Evolutionary conservation across 1,284 basidiomycete species (phyloP).

Genomic region (Puccinia brachypodii): DNA sequence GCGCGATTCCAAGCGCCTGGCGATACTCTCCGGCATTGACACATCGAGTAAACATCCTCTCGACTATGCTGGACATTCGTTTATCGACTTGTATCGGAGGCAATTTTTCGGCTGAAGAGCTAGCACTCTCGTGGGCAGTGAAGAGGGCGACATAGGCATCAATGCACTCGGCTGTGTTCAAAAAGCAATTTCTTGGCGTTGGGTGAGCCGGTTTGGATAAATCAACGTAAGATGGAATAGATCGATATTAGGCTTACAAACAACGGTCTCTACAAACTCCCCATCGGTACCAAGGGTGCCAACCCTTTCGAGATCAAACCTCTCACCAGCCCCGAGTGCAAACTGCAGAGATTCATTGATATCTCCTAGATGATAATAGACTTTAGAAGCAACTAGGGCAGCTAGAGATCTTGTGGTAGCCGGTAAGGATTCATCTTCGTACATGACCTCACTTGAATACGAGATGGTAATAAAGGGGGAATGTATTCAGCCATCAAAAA

Average conservation of each 20-base stretch:
- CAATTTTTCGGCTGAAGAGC: conserved; percentile 61
- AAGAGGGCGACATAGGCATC: conserved; percentile 74
- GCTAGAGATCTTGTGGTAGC: conserved; percentile 73
- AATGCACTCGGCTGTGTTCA: conserved; percentile 76
- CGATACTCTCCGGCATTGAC: conserved; percentile 82
- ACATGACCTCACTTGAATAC: conserved; percentile 73
- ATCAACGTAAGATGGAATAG: conserved; percentile 28
- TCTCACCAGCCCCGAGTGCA: conserved; percentile 80
- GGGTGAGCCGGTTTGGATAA: background rate
- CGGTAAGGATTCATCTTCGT: conserved; percentile 72
- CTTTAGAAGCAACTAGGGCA: conserved; percentile 86
- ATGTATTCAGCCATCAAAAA: background rate
- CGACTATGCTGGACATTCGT: conserved; percentile 72
- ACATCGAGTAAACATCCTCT: conserved; percentile 78
- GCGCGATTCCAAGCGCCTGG: conserved; percentile 87
- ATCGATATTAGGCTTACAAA: conserved; percentile 65
- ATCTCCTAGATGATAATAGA: conserved; percentile 91
- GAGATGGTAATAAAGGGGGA: background rate
- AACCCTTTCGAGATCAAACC: conserved; percentile 74
- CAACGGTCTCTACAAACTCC: conserved; percentile 89
- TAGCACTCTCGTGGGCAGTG: conserved; percentile 59
- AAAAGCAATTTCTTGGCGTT: background rate
- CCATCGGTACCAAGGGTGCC: conserved; percentile 63
- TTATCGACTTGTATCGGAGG: conserved; percentile 67
- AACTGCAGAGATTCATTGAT: conserved; percentile 90